Evolutionary conservation across 768 basidiomycete genomes (phyloP).

Genomic region (Mycena maculata): DNA sequence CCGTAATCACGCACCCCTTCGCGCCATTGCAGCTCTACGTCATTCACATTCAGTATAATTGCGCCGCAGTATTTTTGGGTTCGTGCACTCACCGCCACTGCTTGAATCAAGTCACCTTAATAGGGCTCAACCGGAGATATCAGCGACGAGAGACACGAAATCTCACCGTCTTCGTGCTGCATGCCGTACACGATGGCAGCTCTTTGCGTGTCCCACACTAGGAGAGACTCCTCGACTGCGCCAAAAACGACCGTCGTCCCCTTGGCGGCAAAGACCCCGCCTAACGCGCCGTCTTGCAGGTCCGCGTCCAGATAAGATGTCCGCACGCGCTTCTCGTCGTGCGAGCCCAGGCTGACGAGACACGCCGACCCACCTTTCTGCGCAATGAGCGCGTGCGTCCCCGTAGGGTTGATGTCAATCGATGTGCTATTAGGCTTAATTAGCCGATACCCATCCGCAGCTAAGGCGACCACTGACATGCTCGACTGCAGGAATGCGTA

Average conservation of each 20-base stretch:
- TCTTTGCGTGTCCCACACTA: conserved; percentile 72
- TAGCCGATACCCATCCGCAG: background rate
- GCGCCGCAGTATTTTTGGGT: conserved; percentile 20
- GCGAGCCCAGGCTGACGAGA: conserved; percentile 62
- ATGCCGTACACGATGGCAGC: conserved; percentile 67
- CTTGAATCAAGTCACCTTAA: conserved; percentile 55
- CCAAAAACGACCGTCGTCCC: conserved; percentile 71
- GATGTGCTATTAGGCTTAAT: conserved; percentile 53
- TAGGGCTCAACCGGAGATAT: conserved; percentile 32
- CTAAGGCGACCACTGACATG: conserved; percentile 58
- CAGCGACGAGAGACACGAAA: background rate
- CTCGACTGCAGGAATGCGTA: conserved; percentile 68
- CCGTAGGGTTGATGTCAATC: conserved; percentile 62
- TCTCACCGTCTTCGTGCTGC: conserved; percentile 69
- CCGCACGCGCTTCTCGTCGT: conserved; percentile 65
- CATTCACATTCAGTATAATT: conserved; percentile 4
- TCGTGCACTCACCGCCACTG: conserved; percentile 54
- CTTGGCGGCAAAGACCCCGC: conserved; percentile 64
- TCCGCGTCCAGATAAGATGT: conserved; percentile 62
- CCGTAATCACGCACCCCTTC: conserved; percentile 62
- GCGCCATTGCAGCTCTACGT: conserved; percentile 61
- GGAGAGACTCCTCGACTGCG: conserved; percentile 60
- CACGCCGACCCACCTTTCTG: conserved; percentile 62
- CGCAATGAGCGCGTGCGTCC: conserved; percentile 64
- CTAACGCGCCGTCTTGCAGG: conserved; percentile 49